Evolutionary conservation across 192 early-diverging fungal genomes (phyloP).

Genomic region (Backusella sp.): DNA sequence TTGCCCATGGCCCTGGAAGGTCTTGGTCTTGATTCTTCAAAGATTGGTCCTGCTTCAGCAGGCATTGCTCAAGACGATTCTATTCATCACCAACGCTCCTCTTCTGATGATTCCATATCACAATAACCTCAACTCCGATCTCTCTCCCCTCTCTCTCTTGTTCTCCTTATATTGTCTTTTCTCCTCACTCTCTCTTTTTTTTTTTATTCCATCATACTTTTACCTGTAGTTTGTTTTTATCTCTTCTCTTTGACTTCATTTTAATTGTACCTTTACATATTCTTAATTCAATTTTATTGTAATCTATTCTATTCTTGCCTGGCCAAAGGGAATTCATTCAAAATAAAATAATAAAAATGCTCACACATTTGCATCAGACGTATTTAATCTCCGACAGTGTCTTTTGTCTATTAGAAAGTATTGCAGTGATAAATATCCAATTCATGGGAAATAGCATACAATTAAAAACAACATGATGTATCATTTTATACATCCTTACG

Average conservation of each 20-base stretch:
- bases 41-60: neutral
- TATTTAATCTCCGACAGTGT: neutral
- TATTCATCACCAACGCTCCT: neutral
- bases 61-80: neutral
- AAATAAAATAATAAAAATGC: neutral
- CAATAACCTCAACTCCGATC: neutral
- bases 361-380: neutral
- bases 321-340: neutral
- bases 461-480: too few relatives aligned
- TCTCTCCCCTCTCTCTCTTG: neutral
- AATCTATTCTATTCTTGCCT: neutral
- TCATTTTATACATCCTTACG: too few relatives aligned
- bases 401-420: too few relatives aligned
- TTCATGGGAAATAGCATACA: too few relatives aligned
- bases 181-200: neutral
- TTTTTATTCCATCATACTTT: neutral
- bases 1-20: neutral
- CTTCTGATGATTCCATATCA: neutral
- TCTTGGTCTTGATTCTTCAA: conserved; percentile 4
- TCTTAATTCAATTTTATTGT: neutral
- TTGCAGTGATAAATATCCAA: too few relatives aligned
- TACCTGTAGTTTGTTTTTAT: neutral
- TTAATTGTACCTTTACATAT: conserved; percentile 8
- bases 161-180: neutral
- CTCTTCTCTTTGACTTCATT: neutral